These are phyloP conservation scores for Stephania yunnanensis DNA, from an alignment of 164 flowering plant genomes.

Conservation along the genomic window DNA sequence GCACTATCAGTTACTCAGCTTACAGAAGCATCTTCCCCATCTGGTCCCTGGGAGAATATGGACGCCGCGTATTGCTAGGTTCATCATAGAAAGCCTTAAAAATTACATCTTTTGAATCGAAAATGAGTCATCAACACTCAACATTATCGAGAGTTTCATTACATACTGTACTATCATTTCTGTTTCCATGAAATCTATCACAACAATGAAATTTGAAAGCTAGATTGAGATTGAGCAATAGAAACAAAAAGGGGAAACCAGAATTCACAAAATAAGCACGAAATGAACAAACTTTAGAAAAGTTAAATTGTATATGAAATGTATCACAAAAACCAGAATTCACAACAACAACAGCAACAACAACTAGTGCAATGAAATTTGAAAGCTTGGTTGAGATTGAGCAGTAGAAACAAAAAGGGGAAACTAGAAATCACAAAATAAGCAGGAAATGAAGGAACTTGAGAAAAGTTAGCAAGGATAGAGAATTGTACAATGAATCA, in stretches of 20 bases:
- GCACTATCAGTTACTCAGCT: constrained; percentile 36
- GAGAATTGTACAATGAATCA: constrained; percentile 3
- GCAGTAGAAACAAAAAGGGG: neutral
- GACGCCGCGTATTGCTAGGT: constrained; percentile 11
- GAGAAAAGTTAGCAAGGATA: too few relatives aligned
- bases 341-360: neutral
- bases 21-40: constrained; percentile 41
- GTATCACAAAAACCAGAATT: too few relatives aligned
- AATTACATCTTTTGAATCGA: neutral
- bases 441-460: too few relatives aligned
- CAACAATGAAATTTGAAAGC: neutral
- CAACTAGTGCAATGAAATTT: neutral
- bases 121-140: neutral
- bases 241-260: neutral
- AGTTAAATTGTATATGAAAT: too few relatives aligned
- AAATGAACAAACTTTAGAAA: too few relatives aligned
- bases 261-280: too few relatives aligned
- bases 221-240: neutral
- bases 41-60: constrained; percentile 46
- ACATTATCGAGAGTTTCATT: too few relatives aligned
- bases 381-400: neutral
- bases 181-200: too few relatives aligned
- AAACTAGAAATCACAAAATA: too few relatives aligned
- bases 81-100: neutral
- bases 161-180: too few relatives aligned